Evolutionary conservation across 305 asterid species (phyloP).

Genomic region (Fraxinus nigra): DNA sequence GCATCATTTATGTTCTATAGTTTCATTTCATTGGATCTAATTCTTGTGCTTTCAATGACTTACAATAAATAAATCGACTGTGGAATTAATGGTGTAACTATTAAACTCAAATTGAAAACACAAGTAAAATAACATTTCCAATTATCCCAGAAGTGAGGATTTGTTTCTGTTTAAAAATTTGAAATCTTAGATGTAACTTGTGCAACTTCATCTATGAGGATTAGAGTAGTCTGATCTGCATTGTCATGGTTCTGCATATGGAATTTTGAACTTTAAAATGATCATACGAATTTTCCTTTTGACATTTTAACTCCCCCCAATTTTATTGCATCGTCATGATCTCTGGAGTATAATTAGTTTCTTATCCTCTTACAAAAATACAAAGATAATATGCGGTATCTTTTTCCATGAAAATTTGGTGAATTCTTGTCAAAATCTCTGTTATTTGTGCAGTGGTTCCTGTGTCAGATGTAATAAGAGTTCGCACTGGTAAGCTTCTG

Average conservation of each 20-base stretch:
- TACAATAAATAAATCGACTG: neutral
- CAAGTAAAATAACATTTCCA: neutral
- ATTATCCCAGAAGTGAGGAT: neutral
- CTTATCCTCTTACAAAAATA: neutral
- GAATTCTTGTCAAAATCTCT: constrained; percentile 3
- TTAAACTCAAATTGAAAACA: neutral
- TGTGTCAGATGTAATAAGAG: constrained; percentile 70
- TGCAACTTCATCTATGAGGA: neutral
- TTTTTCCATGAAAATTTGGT: neutral
- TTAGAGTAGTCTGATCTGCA: neutral
- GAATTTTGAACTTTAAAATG: neutral
- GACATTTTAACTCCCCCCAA: neutral
- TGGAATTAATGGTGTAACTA: neutral
- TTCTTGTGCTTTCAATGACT: neutral
- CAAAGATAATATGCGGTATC: neutral
- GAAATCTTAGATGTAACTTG: neutral
- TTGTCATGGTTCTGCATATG: neutral
- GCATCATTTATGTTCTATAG: neutral
- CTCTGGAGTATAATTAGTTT: neutral
- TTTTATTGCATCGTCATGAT: neutral
- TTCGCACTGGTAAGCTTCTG: constrained; percentile 68
- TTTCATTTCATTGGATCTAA: neutral
- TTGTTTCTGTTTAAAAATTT: neutral
- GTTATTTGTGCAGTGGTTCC: constrained; percentile 66
- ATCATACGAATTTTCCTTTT: neutral